Conservation (phyloP, 208 protist genomes). For the Trypanosoma platydactyli region DNA sequence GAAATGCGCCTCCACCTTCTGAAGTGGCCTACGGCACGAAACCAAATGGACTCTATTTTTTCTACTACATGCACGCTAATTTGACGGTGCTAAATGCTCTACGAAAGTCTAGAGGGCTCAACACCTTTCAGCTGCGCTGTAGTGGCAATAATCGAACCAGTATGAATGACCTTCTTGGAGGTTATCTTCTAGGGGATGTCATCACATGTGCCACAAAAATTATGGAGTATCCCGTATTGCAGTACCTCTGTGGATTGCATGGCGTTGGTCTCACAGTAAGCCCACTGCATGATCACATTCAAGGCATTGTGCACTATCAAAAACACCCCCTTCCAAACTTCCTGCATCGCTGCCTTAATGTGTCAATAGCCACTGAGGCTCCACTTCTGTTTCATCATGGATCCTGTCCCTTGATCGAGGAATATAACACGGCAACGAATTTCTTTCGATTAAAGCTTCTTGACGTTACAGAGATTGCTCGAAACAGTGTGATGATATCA, state of each 20-base stretch:
- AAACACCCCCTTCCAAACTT: conserved; percentile 95
- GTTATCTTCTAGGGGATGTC: conserved; percentile 93
- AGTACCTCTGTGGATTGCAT: conserved; percentile 97
- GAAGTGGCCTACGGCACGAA: conserved; percentile 73
- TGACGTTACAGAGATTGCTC: conserved; percentile 88
- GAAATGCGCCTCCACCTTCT: conserved; percentile 38
- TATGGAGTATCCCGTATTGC: conserved; percentile 92
- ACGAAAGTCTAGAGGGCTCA: conserved; percentile 64
- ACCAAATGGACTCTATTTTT: conserved; percentile 97
- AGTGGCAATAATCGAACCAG: conserved; percentile 87
- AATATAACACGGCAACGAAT: conserved; percentile 91
- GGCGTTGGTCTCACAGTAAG: conserved; percentile 96
- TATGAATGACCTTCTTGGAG: conserved; percentile 91
- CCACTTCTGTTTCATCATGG: conserved; percentile 92
- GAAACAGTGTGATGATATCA: conserved; percentile 87
- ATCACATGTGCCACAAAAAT: conserved; percentile 97
- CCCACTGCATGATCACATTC: conserved; percentile 96
- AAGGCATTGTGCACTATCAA: conserved; percentile 93
- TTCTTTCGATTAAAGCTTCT: conserved; percentile 82
- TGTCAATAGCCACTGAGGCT: conserved; percentile 97
- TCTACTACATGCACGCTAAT: conserved; percentile 98
- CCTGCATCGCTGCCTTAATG: conserved; percentile 94
- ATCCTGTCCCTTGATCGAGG: conserved; percentile 71
- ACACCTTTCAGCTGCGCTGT: conserved; percentile 91
- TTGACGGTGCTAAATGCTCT: conserved; percentile 95